Evolutionary conservation across 2,329 filamentous ascomycete species (phyloP), one percentile per base, ranked within the genome.

Genomic region (Colletotrichum abscissum): DNA sequence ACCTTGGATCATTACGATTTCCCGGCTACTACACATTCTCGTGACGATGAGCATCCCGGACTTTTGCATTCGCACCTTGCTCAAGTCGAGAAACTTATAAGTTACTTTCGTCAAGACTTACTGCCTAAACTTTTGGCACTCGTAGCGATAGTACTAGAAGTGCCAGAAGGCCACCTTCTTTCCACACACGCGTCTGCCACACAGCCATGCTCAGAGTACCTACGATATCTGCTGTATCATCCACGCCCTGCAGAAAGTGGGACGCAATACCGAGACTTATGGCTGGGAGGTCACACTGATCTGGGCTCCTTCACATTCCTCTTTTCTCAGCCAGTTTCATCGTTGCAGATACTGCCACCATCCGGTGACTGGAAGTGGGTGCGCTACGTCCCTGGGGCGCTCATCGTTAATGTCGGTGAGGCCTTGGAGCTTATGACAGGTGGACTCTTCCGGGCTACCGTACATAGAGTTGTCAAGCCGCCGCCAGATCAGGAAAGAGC

Each of bases 221-320:
- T 70, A 14, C 38, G 67, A 2, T 66, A 59, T 30, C 28, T 70
- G 3, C 14, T 70, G 2, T 66, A 59, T 30, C 54, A 30, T 22
- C 54, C 54, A 8, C 62, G 62, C 9, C 28, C 62, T 1, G 30
- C 14, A 24, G 22, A 58, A 16, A 24, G 30, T 12, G 56, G 28
- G 8, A 24, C 11, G 2, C 24, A 46, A 33, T 42, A 24, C 7
- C 42, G 42, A 55, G 62, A 54, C 19, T 22, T 59, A 3, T 80
- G 76, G 75, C 73, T 76, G 1, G 74, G 76, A 8, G 78, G 76
- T 0, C 87, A 89, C 76, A 89, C 87, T 0, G 88, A 90, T 74
- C 81, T 88, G 14, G 87, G 87, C 0, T 86, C 83, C 0, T 79
- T 89, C 5, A 89, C 88, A 2, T 80, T 89, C n/a, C 83, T 89